Conservation (phyloP, 1,284 basidiomycete species). For the Moniliella sp. region DNA sequence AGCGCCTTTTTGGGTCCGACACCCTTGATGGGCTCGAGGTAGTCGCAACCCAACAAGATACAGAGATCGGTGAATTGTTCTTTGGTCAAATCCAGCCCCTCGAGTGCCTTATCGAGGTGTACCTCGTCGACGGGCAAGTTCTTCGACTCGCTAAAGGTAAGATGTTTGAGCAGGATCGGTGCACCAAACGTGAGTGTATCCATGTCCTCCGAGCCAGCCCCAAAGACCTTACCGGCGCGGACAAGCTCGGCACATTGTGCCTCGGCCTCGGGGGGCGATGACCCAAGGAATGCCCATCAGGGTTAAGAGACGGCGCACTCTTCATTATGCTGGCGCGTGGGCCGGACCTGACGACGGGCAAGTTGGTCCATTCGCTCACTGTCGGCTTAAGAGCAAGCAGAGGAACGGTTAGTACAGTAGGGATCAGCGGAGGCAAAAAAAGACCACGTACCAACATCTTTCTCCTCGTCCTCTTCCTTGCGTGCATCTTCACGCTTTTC, state of each 20-base stretch:
- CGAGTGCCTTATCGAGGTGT: slow-evolving; percentile 55
- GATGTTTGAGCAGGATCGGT: slow-evolving; percentile 74
- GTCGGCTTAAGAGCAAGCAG: slow-evolving; percentile 4
- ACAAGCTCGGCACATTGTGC: slow-evolving; percentile 95
- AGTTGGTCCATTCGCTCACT: slow-evolving; percentile 78
- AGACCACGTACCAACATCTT: no score
- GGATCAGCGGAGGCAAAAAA: neutral
- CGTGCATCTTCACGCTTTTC: slow-evolving; percentile 76
- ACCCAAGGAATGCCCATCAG: slow-evolving; percentile 96
- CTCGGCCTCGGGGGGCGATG: slow-evolving; percentile 78
- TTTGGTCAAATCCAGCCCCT: slow-evolving; percentile 74
- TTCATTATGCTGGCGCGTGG: slow-evolving; percentile 85
- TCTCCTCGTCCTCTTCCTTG: slow-evolving; percentile 80
- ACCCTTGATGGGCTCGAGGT: slow-evolving; percentile 84
- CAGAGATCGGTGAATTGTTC: slow-evolving; percentile 87
- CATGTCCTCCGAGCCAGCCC: slow-evolving; percentile 97
- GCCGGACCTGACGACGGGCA: slow-evolving; percentile 71
- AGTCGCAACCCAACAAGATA: slow-evolving; percentile 89
- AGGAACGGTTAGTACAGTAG: neutral
- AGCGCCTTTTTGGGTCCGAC: slow-evolving; percentile 85
- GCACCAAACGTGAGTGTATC: slow-evolving; percentile 89
- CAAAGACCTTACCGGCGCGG: slow-evolving; percentile 81
- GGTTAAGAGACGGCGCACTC: slow-evolving; percentile 68
- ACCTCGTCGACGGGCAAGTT: slow-evolving; percentile 94
- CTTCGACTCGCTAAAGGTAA: slow-evolving; percentile 95